Evolutionary conservation across 2,329 filamentous ascomycete species (phyloP).

Genomic region (Fonsecaea monophora): DNA sequence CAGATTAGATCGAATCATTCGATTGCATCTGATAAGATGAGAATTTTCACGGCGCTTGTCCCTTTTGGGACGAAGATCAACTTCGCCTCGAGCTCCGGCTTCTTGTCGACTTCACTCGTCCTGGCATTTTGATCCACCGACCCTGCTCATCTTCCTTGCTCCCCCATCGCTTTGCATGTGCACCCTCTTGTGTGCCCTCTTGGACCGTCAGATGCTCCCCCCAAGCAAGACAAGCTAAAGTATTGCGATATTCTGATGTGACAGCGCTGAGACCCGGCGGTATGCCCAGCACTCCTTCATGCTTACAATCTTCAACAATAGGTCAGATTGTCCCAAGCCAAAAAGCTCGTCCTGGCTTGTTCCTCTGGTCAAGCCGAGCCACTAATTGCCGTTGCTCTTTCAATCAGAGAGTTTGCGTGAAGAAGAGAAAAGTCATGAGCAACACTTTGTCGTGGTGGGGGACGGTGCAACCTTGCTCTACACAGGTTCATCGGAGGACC

Average conservation of each 20-base stretch:
- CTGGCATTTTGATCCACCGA: not conserved
- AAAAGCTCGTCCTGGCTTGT: not conserved
- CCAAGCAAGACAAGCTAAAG: no score
- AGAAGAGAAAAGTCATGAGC: not conserved
- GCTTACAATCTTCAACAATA: not conserved
- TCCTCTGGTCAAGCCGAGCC: not conserved
- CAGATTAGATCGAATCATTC: conserved; percentile 16
- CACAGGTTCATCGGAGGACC: not conserved
- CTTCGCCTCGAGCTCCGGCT: conserved; percentile 12
- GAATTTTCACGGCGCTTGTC: conserved; percentile 15
- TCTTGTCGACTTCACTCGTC: not conserved
- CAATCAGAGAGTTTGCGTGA: not conserved
- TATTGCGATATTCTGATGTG: not conserved
- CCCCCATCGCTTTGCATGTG: not conserved
- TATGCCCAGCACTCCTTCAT: not conserved
- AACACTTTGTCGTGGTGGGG: not conserved
- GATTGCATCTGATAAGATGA: conserved; percentile 12
- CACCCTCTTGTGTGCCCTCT: not conserved
- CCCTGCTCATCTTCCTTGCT: not conserved
- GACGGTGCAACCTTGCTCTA: not conserved
- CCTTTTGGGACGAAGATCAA: not conserved
- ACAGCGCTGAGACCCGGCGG: not conserved
- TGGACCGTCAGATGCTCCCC: not conserved
- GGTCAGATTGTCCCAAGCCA: not conserved
- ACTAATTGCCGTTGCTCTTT: not conserved